Base-by-base conservation (phyloP, 129 eudicot species). In the Ambrosia artemisiifolia region DNA sequence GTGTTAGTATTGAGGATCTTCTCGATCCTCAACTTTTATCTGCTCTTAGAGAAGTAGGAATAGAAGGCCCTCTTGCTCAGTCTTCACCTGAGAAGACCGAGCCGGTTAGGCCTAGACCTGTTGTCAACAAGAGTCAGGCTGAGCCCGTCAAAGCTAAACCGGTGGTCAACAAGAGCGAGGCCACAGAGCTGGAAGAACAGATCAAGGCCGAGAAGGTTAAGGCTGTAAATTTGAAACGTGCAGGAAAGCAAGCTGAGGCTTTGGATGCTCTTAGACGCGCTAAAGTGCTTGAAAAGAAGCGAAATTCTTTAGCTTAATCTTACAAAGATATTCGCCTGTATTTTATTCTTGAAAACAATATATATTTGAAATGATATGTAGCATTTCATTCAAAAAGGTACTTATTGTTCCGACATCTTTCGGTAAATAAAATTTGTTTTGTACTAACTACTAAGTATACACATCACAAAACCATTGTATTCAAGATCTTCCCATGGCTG, bases 201-300 rank as follows among this genome's bases (percentile, higher is more conserved):
- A 88, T 94, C 6, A 94, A 88, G 81, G 93, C 91, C 0, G 99
- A 90, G 79, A 94, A 88, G 81, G 72, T 86, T 65, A 94, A 90
- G 80, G 99, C 99, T 11, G 61, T 90, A 54, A 77, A 74, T 74
- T 77, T 90, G 67, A 94, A 90, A 81, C 96, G 94, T 16, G 80
- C 89, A 10, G 99, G 99, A 65, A 88, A 88, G 78, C 93, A 94
- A 75, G 84, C 84, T 0, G 99, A 94, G 85, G 97, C 99, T 19
- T 74, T 94, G 82, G 96, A 84, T 77, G 92, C 99, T 63, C 86
- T 94, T 55, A 78, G 98, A 56, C 77, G 87, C 11, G 89, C 96
- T 19, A 94, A 88, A 76, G 63, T 87, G 74, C 85, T 85, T 14
- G 98, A 93, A 74, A 90, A 87, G 87, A 84, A 84, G 85, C 70